Conservation (phyloP, 129 eudicot species). For the Artemisia argyi region DNA sequence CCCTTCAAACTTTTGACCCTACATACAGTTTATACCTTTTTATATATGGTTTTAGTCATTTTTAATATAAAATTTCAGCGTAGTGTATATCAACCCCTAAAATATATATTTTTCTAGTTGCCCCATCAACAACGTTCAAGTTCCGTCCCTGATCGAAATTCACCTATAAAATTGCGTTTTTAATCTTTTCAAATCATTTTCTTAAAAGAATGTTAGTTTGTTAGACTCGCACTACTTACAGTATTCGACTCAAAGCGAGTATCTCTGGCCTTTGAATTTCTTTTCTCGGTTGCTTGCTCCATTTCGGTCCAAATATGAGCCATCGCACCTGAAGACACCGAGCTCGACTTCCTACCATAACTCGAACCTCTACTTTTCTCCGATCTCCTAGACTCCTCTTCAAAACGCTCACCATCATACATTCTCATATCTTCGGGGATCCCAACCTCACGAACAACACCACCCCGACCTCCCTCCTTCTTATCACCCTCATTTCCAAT, state of each 20-base stretch:
- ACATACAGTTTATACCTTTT: no score
- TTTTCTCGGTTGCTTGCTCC: conserved; percentile 40
- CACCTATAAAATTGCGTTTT: no score
- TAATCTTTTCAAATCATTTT: no score
- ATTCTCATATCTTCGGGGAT: conserved; percentile 30
- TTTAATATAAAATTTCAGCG: no score
- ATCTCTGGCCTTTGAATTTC: conserved; percentile 28
- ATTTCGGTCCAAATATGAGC: conserved; percentile 52
- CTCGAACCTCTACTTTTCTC: conserved; percentile 24
- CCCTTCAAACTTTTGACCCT: no score
- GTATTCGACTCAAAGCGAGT: conserved; percentile 7
- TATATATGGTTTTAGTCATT: no score
- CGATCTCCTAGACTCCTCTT: conserved; percentile 33
- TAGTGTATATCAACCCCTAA: no score
- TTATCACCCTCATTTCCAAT: conserved; percentile 29
- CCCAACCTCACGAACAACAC: not conserved
- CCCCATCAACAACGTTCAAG: no score
- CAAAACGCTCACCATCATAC: conserved; percentile 20
- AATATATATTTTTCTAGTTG: no score
- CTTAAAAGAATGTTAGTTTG: no score
- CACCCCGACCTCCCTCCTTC: conserved; percentile 16
- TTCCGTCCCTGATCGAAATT: no score
- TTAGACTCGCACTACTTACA: conserved; percentile 32
- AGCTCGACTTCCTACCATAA: conserved; percentile 19
- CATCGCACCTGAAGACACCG: conserved; percentile 31